Conservation (phyloP, 345 rosid genomes). For the Dipteronia dyeriana region DNA sequence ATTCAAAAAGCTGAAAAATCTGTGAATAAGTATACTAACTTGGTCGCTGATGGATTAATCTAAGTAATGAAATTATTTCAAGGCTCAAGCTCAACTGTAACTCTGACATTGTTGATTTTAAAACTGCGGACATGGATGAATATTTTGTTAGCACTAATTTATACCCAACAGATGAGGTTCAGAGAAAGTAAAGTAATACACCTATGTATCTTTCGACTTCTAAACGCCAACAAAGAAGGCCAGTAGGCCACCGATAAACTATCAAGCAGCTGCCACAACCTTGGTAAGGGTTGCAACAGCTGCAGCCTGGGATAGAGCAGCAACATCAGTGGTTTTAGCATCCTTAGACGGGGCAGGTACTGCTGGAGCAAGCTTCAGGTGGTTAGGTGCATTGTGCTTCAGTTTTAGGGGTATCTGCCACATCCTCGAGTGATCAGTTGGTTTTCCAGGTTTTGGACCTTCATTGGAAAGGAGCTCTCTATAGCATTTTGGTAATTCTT, state of each 20-base stretch:
- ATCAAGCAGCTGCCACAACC: slow-evolving; percentile 55
- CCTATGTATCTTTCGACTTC: not conserved
- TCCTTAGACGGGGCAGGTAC: slow-evolving; percentile 37
- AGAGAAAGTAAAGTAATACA: slow-evolving; percentile 6
- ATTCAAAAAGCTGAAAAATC: too few relatives aligned
- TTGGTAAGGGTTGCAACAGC: slow-evolving; percentile 31
- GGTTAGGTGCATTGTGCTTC: slow-evolving; percentile 71
- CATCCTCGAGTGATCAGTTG: slow-evolving; percentile 79
- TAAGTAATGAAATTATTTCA: too few relatives aligned
- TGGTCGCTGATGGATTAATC: too few relatives aligned
- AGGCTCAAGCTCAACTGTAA: not conserved
- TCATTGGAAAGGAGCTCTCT: too few relatives aligned
- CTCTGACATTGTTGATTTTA: not conserved
- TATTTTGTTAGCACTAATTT: not conserved
- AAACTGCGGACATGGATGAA: not conserved
- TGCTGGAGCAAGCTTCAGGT: slow-evolving; percentile 56
- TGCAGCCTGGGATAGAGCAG: slow-evolving; percentile 26
- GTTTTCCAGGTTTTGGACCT: slow-evolving; percentile 13
- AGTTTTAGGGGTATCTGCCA: slow-evolving; percentile 63
- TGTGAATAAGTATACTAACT: not conserved
- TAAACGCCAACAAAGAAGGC: slow-evolving; percentile 14
- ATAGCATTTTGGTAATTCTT: too few relatives aligned
- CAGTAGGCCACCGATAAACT: not conserved
- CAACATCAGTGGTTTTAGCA: slow-evolving; percentile 24
- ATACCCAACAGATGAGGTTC: not conserved